Conservation (phyloP, 441 rosid species). For the Populus hybrid region DNA sequence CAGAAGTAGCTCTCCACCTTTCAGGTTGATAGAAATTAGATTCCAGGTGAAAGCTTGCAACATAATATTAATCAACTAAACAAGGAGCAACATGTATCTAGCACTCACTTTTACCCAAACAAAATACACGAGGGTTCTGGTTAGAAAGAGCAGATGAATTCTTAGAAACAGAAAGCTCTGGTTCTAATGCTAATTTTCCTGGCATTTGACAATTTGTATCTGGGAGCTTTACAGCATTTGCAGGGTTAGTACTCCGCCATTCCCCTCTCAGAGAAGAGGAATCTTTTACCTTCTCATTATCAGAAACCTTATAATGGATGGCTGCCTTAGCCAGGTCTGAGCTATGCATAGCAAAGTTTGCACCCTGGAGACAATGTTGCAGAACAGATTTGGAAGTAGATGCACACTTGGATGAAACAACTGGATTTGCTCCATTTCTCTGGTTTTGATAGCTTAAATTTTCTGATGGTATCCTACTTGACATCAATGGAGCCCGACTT, state of each 20-base stretch:
- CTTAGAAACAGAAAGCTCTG: constrained; percentile 23
- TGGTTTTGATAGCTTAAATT: constrained; percentile 20
- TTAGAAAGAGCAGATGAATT: constrained; percentile 20
- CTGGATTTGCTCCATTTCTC: constrained; percentile 19
- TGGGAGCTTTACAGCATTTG: constrained; percentile 22
- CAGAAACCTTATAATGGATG: constrained; percentile 17
- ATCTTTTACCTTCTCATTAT: constrained; percentile 27
- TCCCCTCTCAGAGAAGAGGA: constrained; percentile 23
- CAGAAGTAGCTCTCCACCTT: constrained; percentile 54
- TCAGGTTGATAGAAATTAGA: constrained; percentile 18
- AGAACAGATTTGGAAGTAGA: constrained; percentile 20
- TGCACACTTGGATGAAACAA: constrained; percentile 18
- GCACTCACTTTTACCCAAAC: constrained; percentile 45
- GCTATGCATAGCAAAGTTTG: constrained; percentile 17
- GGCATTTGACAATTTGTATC: constrained; percentile 15
- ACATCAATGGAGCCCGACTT: constrained; percentile 18
- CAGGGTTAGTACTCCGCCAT: constrained; percentile 14
- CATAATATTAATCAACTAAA: constrained; percentile 3
- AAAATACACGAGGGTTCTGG: constrained; percentile 40
- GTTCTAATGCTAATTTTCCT: constrained; percentile 15
- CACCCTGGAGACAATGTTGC: constrained; percentile 25
- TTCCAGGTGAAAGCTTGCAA: constrained; percentile 10
- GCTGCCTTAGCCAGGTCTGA: constrained; percentile 26
- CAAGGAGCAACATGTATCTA: not conserved
- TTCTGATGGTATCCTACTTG: constrained; percentile 22